Evolutionary conservation across 1,139 yeast species (phyloP), one percentile per base, ranked within the genome.

Genomic region (Schizosaccharomyces versatilis): DNA sequence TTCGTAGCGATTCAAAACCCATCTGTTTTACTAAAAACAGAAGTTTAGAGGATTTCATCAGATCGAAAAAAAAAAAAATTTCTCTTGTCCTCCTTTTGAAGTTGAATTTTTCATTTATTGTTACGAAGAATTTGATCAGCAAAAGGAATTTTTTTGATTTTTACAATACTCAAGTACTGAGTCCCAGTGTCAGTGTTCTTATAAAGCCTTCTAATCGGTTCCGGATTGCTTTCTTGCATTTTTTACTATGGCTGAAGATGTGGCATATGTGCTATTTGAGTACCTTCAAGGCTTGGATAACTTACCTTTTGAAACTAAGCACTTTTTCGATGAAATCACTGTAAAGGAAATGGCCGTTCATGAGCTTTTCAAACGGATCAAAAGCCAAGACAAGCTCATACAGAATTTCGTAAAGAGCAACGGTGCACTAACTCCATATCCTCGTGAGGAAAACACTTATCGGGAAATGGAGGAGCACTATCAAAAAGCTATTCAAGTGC

Each of bases 301-400:
- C 64, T 73, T 90, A 48, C 96, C 96, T n/a, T 78, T 85, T 9
- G 98, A 90, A 67, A 76, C 90, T 53, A 80, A 80, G 56, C 85
- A 83, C 63, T 70, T 85, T 48, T 70, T 90, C 55, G 85, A 84
- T 55, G 97, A 90, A 66, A 73, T 90, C 54, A 76, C 81, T 55
- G 76, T 73, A 55, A 78, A 81, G 59, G 98, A 90, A 64, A 62
- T 71, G 47, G 79, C 77, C 62, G 71, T 81, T 39, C 76, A 76
- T 63, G 94, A 84, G 56, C 73, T 76, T 6, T 73, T 84, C 59
- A 78, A 77, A 65, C 76, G 82, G 62, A 77, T 80, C 60, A 80
- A 77, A 62, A 78, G 78, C 57, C 76, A 83, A 59, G 98, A 90
- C 64, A 72, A 76, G 19, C 84, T 80, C 61, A 70, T 90, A 55